These are phyloP conservation scores for Adansonia digitata DNA, from an alignment of 345 rosid genomes.

Conservation along the genomic window DNA sequence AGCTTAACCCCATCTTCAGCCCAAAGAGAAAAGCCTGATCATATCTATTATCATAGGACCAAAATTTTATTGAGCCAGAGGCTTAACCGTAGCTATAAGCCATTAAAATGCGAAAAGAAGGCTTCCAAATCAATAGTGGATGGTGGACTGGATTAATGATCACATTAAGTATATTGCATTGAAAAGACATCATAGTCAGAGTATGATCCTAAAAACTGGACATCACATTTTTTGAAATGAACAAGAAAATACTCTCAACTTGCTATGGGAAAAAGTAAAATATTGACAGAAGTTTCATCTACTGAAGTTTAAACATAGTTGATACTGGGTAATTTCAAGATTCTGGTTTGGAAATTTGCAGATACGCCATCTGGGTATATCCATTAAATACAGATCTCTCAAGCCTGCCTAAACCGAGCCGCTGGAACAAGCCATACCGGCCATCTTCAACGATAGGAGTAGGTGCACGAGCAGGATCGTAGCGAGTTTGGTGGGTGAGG, in stretches of 20 bases:
- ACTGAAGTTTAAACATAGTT: not conserved
- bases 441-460: constrained; percentile 91
- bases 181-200: not conserved
- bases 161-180: not conserved
- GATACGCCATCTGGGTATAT: constrained; percentile 94
- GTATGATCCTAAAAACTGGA: not conserved
- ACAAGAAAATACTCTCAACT: not conserved
- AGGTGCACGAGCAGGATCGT: constrained; percentile 80
- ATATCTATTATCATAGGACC: not conserved
- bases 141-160: not conserved
- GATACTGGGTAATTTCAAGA: constrained; percentile 26
- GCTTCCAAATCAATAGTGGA: too few relatives aligned
- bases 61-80: not conserved
- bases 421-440: constrained; percentile 62
- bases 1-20: not conserved
- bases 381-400: constrained; percentile 87
- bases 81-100: too few relatives aligned
- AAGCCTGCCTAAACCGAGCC: constrained; percentile 65
- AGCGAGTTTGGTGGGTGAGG: constrained; percentile 88
- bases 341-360: constrained; percentile 62
- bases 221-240: not conserved
- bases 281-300: constrained; percentile 1
- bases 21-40: too few relatives aligned
- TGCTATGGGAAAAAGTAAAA: constrained; percentile 10
- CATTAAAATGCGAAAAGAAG: too few relatives aligned